A percentile compares a stretch with the other conserved stretches of the same genome.
These are phyloP conservation scores for Ophiostoma novo-ulmi DNA, from an alignment of 2,329 filamentous ascomycete genomes.

Conservation along the genomic window DNA sequence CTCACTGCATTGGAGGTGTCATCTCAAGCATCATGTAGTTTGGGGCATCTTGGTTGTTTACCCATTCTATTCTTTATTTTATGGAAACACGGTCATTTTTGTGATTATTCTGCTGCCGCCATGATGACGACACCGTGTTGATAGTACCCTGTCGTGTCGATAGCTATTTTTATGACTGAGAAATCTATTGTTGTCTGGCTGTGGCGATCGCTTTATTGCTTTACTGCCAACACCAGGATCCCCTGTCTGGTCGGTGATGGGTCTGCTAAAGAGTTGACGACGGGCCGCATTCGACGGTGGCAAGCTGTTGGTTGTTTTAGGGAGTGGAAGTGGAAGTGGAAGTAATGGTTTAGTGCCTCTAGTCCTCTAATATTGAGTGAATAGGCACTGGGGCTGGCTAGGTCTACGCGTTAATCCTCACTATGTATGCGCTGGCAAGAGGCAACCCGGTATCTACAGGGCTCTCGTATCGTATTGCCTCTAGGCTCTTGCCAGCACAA, in stretches of 20 bases:
- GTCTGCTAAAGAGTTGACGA: not conserved
- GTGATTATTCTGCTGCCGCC: not conserved
- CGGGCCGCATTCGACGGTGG: not conserved
- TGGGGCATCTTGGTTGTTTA: no score
- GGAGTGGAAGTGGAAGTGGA: not conserved
- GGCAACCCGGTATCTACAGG: not conserved
- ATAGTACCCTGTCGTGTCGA: no score
- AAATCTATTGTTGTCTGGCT: no score
- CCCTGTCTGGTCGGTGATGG: not conserved
- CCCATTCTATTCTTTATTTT: no score
- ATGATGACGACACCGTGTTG: not conserved
- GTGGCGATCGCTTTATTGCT: not conserved
- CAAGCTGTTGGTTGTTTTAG: not conserved
- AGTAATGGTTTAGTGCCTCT: not conserved
- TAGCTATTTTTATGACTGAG: no score
- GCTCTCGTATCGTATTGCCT: not conserved
- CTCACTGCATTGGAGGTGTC: not conserved
- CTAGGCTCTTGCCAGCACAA: not conserved
- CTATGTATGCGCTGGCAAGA: constrained; percentile 5
- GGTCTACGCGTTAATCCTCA: no score
- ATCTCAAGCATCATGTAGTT: not conserved
- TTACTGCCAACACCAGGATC: not conserved
- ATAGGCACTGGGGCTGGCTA: not conserved
- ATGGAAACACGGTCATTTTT: no score
- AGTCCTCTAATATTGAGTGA: not conserved